Conservation (phyloP, 495 filamentous ascomycete genomes). For the Penicillium coprophilum region DNA sequence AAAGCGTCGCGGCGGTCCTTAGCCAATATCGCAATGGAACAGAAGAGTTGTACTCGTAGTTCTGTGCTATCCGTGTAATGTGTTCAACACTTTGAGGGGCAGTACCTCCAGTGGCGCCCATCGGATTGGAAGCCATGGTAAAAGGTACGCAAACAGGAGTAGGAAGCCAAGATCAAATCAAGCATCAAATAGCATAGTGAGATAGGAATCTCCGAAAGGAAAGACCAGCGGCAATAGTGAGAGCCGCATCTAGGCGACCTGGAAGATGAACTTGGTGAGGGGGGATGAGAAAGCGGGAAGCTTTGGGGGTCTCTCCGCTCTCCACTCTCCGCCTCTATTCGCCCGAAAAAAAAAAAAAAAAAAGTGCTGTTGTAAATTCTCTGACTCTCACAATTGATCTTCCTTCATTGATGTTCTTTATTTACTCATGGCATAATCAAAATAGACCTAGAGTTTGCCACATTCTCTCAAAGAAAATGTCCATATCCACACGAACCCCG, state of each 20-base stretch:
- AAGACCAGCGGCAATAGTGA: constrained; percentile 18
- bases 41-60: constrained; percentile 74
- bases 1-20: constrained; percentile 71
- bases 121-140: constrained; percentile 33
- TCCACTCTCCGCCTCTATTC: constrained; percentile 3
- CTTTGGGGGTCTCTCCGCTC: constrained; percentile 7
- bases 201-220: constrained; percentile 16
- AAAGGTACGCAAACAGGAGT: neutral
- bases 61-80: constrained; percentile 66
- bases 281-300: constrained; percentile 8
- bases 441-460: neutral
- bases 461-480: too few relatives aligned
- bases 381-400: neutral
- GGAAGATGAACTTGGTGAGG: constrained; percentile 1
- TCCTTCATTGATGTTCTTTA: neutral
- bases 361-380: neutral
- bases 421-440: neutral
- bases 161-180: constrained; percentile 4
- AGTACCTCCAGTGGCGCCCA: constrained; percentile 27
- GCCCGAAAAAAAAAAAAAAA: too few relatives aligned
- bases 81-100: constrained; percentile 67
- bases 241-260: constrained; percentile 30
- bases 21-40: constrained; percentile 80
- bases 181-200: constrained; percentile 21
- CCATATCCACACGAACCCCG: neutral